phyloP scores from a whole-genome alignment of 176 grass and related monocot species.

The Ensete glaucum region DNA sequence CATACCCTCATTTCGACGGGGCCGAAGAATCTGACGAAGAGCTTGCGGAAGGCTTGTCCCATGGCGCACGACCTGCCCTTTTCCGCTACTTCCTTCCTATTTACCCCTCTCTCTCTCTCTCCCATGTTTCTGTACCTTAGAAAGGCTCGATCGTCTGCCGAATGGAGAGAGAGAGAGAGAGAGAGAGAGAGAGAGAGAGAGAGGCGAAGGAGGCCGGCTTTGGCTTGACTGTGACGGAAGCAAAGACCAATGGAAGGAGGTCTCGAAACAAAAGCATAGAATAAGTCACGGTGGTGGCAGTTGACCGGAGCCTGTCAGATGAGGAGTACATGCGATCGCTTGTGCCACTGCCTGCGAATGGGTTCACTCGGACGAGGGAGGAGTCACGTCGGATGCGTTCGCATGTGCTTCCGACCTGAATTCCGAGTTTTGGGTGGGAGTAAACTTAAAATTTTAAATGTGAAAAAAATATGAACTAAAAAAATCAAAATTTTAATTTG shows the following conservation, averaged over 20 bases:
- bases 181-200: no score
- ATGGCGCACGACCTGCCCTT: slow-evolving; percentile 18
- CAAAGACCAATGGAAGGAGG: neutral
- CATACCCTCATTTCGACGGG: slow-evolving; percentile 90
- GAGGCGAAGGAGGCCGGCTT: neutral
- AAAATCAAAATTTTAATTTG: no score
- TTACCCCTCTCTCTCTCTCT: neutral
- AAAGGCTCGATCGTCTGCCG: neutral
- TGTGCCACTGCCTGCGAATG: neutral
- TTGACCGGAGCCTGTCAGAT: neutral
- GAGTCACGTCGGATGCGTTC: neutral
- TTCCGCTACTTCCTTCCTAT: neutral
- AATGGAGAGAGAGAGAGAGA: no score
- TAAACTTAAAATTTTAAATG: no score
- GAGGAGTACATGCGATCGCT: neutral
- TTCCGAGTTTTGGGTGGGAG: no score
- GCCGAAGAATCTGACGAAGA: slow-evolving; percentile 95
- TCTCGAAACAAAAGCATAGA: neutral
- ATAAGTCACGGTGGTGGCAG: neutral
- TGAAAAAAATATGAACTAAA: no score
- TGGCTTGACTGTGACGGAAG: neutral
- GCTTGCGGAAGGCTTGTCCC: slow-evolving; percentile 98
- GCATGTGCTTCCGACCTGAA: neutral
- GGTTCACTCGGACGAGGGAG: no score
- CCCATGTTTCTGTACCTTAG: neutral